Percentiles rank a stretch among this genome's conserved stretches.
phyloP scores from a whole-genome alignment of 179 eudicot genomes.

The Carnegiea gigantea region DNA sequence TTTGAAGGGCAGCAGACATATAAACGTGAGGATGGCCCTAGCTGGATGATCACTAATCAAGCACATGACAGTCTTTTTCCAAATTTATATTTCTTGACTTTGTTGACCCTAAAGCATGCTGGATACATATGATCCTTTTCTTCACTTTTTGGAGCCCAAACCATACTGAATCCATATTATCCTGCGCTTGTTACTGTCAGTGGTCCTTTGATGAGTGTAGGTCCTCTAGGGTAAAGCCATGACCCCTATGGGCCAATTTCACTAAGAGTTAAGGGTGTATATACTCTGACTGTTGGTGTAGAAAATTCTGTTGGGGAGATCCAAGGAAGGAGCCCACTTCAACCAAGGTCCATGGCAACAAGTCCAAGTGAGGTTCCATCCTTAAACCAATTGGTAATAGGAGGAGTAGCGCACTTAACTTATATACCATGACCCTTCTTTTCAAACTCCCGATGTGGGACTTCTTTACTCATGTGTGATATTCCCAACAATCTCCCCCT shows the following conservation, averaged over 20 bases:
- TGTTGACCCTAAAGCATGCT: neutral
- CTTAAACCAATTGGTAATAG: too few relatives aligned
- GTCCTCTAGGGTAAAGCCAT: too few relatives aligned
- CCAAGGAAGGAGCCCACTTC: too few relatives aligned
- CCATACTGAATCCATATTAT: neutral
- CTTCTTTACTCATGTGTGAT: too few relatives aligned
- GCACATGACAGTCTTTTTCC: constrained; percentile 13
- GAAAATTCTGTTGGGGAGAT: neutral
- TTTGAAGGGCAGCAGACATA: constrained; percentile 14
- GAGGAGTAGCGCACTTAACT: too few relatives aligned
- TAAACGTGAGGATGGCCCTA: constrained; percentile 22
- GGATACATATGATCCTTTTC: neutral
- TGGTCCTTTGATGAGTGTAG: neutral
- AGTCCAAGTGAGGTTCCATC: too few relatives aligned
- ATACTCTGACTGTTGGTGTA: neutral
- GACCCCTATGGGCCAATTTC: neutral
- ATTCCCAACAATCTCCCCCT: too few relatives aligned
- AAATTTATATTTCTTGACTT: constrained; percentile 18
- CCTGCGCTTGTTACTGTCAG: neutral
- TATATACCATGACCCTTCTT: too few relatives aligned
- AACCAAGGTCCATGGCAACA: too few relatives aligned
- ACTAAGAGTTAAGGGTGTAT: too few relatives aligned
- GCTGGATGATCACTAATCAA: constrained; percentile 14
- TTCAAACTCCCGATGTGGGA: too few relatives aligned
- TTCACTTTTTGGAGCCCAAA: neutral